Evolutionary conservation across 805 yeast genomes (phyloP).

Genomic region (Pichia heedii): DNA sequence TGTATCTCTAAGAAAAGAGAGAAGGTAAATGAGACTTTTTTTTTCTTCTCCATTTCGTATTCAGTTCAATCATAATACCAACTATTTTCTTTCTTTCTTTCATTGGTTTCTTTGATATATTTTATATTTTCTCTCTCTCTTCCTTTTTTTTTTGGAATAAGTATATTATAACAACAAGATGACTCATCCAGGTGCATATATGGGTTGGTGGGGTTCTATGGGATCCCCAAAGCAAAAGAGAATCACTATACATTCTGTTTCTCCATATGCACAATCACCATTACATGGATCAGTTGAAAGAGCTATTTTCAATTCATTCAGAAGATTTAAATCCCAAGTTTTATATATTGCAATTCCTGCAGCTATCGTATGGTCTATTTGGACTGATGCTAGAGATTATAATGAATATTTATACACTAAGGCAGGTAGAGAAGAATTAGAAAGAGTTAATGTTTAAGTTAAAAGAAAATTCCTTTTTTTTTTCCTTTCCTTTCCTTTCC

Average conservation of each 20-base stretch:
- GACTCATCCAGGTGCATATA: slow-evolving; percentile 57
- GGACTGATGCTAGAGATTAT: slow-evolving; percentile 83
- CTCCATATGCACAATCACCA: slow-evolving; percentile 91
- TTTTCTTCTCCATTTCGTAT: too few species aligned
- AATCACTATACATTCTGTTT: slow-evolving; percentile 78
- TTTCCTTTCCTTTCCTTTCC: background rate
- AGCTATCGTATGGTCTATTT: slow-evolving; percentile 71
- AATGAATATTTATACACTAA: slow-evolving; percentile 92
- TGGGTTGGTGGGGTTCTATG: slow-evolving; percentile 98
- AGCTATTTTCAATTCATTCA: slow-evolving; percentile 85
- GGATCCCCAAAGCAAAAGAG: slow-evolving; percentile 85
- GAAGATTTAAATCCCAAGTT: slow-evolving; percentile 85
- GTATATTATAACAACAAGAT: slow-evolving; percentile 4
- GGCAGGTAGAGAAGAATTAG: slow-evolving; percentile 94
- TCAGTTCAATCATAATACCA: too few species aligned
- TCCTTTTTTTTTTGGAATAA: too few species aligned
- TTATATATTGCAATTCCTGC: slow-evolving; percentile 73
- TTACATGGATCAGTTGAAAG: slow-evolving; percentile 78
- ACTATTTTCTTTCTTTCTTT: too few species aligned
- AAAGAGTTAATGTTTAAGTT: slow-evolving; percentile 39
- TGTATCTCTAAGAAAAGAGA: background rate
- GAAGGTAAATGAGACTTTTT: too few species aligned
- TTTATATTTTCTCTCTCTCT: too few species aligned
- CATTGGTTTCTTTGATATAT: too few species aligned
- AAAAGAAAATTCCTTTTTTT: background rate